Base-by-base conservation (phyloP, 805 yeast genomes). In the Cyberlindnera xishuangbannaensis region DNA sequence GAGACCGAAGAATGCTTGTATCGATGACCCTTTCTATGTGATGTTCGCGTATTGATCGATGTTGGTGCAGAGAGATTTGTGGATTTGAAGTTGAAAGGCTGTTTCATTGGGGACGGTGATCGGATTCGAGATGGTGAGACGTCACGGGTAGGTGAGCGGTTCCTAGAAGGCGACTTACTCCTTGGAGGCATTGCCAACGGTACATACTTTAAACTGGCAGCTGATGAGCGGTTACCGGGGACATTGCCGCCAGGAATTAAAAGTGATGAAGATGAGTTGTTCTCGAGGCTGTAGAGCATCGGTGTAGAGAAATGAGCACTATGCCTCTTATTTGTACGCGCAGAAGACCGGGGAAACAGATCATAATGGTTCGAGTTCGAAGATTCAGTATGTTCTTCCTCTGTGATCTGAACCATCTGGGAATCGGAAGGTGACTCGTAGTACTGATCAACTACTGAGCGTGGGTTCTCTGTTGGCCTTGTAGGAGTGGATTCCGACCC, bases 1-100 rank as follows among this genome's bases (percentile, higher is more conserved):
- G 95, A 86, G 6, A 90, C 95, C 7, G 96, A 87, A 3, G 97
- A 87, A 58, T 90, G 97, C 55, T 90, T 90, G 55, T 90, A 90
- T 47, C 90, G 73, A 58, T 90, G 98, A 6, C 98, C 98, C 47
- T 88, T 77, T 65, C 98, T 78, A 48, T 78, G 84, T 0, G 83
- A 77, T 1, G 86, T 74, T 49, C 64, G 53, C n/a, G 55, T 49
- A 32, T 53, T 51, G 21, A 63, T 57, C 19, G 42, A 39, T 9
- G 53, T 47, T 32, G 35, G 53, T 17, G 33, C 54, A 8, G 39
- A 55, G 35, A 61, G 46, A 41, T 63, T 70, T 39, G 73, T 71
- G 7, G 82, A 70, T 43, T 73, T 67, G 62, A 80, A 82, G 47
- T 78, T 77, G 64, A 82, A 82, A 1, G 88, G 88, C n/a, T n/a